phyloP scores from a whole-genome alignment of 2,329 filamentous ascomycete species.

The Rugonectria rugulosa region DNA sequence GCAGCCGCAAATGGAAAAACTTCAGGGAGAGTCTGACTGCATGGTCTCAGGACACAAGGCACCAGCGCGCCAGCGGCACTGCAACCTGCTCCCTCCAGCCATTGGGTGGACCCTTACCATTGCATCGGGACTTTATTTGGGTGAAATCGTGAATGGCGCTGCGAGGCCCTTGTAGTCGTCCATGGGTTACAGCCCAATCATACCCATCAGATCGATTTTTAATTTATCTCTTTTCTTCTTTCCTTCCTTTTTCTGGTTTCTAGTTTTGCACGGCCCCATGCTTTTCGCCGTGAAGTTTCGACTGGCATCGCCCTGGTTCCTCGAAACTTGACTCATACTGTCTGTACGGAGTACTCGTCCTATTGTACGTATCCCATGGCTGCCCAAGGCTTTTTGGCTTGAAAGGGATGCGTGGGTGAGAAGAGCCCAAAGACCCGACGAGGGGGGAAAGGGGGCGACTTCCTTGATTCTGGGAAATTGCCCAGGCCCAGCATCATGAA shows the following conservation, averaged over 20 bases:
- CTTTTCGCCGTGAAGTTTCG: slow-evolving; percentile 17
- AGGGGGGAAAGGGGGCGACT: slow-evolving; percentile 3
- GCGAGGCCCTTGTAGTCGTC: neutral
- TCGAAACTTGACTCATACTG: slow-evolving; percentile 15
- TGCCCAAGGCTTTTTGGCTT: slow-evolving; percentile 25
- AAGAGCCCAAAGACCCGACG: slow-evolving; percentile 10
- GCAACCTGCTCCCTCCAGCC: neutral
- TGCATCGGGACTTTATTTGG: neutral
- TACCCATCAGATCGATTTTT: neutral
- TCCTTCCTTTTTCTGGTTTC: slow-evolving; percentile 16
- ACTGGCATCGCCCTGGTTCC: slow-evolving; percentile 32
- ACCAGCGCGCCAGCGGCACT: neutral
- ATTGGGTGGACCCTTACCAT: neutral
- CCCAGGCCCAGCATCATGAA: neutral
- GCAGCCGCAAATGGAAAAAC: neutral
- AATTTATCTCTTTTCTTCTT: slow-evolving; percentile 18
- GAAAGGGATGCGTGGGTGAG: slow-evolving; percentile 9
- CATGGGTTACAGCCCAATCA: neutral
- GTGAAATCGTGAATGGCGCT: neutral
- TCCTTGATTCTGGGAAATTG: too few relatives aligned
- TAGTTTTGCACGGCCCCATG: slow-evolving; percentile 7
- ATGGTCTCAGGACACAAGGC: neutral
- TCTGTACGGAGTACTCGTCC: too few relatives aligned
- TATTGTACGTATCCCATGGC: slow-evolving; percentile 22
- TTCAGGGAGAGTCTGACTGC: neutral